Conservation (phyloP, 208 protist species). For the Borovskyia barvae region DNA sequence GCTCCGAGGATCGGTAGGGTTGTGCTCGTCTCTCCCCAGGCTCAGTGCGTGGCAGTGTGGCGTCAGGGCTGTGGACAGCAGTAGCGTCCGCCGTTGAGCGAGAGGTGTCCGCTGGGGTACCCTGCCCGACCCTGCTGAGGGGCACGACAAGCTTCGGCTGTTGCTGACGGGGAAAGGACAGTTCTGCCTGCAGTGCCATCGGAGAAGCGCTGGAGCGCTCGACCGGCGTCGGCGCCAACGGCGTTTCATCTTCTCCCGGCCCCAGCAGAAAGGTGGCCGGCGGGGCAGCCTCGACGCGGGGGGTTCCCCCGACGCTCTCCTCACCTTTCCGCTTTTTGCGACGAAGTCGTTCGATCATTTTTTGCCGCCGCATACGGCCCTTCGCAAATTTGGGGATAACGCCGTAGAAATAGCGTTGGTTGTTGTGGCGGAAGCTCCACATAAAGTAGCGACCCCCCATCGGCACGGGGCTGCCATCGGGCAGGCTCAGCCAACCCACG, state of each 20-base stretch:
- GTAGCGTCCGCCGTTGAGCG: neutral
- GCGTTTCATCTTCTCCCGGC: no score
- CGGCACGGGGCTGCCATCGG: slow-evolving; percentile 28
- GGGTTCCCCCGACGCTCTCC: no score
- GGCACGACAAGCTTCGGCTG: neutral
- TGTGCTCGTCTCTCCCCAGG: no score
- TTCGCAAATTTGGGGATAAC: slow-evolving; percentile 67
- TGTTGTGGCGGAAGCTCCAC: slow-evolving; percentile 55
- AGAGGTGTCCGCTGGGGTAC: neutral
- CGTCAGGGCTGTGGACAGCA: no score
- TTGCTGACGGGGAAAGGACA: neutral
- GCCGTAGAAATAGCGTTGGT: slow-evolving; percentile 58
- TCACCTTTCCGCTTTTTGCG: slow-evolving; percentile 23
- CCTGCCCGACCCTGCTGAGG: neutral
- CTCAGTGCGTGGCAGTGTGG: no score
- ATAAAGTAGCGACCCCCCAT: slow-evolving; percentile 52
- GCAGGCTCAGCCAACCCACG: slow-evolving; percentile 37
- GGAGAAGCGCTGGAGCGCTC: no score
- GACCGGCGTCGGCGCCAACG: no score
- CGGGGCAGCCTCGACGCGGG: neutral
- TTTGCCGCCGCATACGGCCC: slow-evolving; percentile 33
- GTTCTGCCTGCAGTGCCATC: neutral
- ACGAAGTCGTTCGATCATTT: slow-evolving; percentile 25
- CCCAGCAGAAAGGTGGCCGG: no score
- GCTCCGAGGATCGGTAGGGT: no score